Percentiles rank a stretch among this genome's conserved stretches.
These are phyloP conservation scores for Aspergillus oerlinghausenensis DNA, from an alignment of 2,329 filamentous ascomycete species.

Conservation along the genomic window DNA sequence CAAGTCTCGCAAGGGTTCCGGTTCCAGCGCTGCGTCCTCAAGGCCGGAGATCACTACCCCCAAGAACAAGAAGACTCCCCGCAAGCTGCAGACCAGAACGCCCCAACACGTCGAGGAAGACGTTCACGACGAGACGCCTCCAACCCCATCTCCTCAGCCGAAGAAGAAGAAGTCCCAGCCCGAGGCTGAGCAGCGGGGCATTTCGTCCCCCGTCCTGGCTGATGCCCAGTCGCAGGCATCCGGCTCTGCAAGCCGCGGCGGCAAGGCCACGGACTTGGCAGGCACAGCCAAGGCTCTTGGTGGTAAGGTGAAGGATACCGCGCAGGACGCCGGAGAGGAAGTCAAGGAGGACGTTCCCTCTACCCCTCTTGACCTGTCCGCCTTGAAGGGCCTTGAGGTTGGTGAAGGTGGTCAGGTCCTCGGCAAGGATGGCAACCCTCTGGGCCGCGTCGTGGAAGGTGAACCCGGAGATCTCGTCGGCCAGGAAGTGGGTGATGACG, in stretches of 20 bases:
- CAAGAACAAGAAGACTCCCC: slow-evolving; percentile 19
- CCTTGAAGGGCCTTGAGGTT: slow-evolving; percentile 38
- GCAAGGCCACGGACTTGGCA: slow-evolving; percentile 10
- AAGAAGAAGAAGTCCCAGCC: background rate
- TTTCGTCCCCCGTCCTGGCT: slow-evolving; percentile 14
- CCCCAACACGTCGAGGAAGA: slow-evolving; percentile 18
- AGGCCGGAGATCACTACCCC: slow-evolving; percentile 4
- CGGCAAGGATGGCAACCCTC: slow-evolving; percentile 29
- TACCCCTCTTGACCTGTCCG: slow-evolving; percentile 24
- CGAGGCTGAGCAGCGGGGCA: slow-evolving; percentile 22
- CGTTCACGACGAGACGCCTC: slow-evolving; percentile 11
- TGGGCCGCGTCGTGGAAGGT: slow-evolving; percentile 40
- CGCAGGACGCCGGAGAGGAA: slow-evolving; percentile 7
- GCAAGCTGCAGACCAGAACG: slow-evolving; percentile 20
- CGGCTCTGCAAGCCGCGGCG: slow-evolving; percentile 19
- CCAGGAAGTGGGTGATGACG: slow-evolving; percentile 36
- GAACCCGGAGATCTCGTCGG: slow-evolving; percentile 39
- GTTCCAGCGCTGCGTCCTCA: slow-evolving; percentile 18
- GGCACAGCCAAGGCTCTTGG: slow-evolving; percentile 16
- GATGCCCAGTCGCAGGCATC: slow-evolving; percentile 25
- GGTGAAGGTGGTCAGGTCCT: slow-evolving; percentile 35
- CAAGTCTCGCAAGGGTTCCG: slow-evolving; percentile 14
- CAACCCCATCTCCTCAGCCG: slow-evolving; percentile 17
- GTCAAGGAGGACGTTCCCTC: slow-evolving; percentile 15
- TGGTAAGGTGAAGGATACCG: slow-evolving; percentile 16